These are phyloP conservation scores for Dictyostelium intermedium DNA, from an alignment of 78 protist species.

Conservation along the genomic window DNA sequence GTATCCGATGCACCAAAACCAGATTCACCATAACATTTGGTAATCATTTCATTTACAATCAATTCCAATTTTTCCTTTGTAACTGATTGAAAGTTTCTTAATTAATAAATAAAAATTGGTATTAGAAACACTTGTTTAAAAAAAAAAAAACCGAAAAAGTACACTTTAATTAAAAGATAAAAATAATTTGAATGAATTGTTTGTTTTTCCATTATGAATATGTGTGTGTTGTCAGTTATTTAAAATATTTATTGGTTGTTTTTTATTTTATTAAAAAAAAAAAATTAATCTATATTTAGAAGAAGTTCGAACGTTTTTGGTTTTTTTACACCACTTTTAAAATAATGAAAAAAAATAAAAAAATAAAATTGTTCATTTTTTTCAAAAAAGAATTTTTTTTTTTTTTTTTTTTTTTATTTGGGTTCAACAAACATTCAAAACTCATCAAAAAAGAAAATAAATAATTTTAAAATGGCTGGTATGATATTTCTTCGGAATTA, in stretches of 20 bases:
- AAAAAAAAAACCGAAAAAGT: background rate
- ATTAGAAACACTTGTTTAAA: background rate
- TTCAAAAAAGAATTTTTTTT: background rate
- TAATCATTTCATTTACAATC: background rate
- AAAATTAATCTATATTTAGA: background rate
- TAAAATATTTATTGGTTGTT: background rate
- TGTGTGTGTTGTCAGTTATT: background rate
- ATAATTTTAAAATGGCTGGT: background rate
- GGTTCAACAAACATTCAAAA: background rate
- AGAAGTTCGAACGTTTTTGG: background rate
- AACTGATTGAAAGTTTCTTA: background rate
- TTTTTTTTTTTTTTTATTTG: background rate
- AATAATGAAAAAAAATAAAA: background rate
- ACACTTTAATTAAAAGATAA: slow-evolving; percentile 29
- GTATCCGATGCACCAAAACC: slow-evolving; percentile 11
- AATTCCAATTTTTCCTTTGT: background rate
- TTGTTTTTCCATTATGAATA: background rate
- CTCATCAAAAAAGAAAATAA: background rate
- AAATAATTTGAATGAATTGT: slow-evolving; percentile 15
- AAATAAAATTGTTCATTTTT: background rate
- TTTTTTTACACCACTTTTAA: background rate
- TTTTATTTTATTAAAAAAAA: background rate
- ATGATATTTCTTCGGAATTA: background rate
- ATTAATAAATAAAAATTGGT: background rate
- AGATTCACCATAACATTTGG: slow-evolving; percentile 33